Evolutionary conservation across 169 alveolate species (phyloP), one percentile per base, ranked within the genome.

Genomic region (Ichthyophthirius multifiliis): DNA sequence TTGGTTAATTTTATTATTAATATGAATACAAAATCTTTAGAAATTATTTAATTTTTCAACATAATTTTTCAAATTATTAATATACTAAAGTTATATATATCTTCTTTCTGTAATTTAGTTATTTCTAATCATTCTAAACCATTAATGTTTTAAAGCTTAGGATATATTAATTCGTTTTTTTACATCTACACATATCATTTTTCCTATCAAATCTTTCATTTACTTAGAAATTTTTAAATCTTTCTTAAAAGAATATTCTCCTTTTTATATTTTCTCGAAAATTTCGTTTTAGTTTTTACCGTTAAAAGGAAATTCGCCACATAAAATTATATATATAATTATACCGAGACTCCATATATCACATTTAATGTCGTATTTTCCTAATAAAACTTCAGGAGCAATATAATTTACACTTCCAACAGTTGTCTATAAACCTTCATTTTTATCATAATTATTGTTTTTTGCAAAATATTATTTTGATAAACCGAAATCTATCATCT

Each of bases 311-410:
- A 91, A 89, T 43, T 74, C 76, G 20, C 95, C 95, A 71, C 80
- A 86, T 46, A 92, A 43, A 30, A 88, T 30, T 35, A 88, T 81
- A 74, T 88, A 88, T 23, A 89, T 63, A 15, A 89, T 91, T 10
- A 92, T 94, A 1, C 92, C 92, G 82, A 78, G 67, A 9, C 89
- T 82, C 93, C 94, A 92, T 10, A 89, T 64, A 84, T 92, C 94
- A 46, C 92, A 89, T 75, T 86, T 90, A 18, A 73, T 76, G 34
- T 83, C 82, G 67, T 89, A 89, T 16, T 85, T 84, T 67, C 85
- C 79, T 48, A 47, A 31, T 27, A 92, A 41, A 7, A 92, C 95
- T 41, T 85, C 90, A 16, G 90, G 90, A 45, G 85, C 67, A 18
- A 79, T 65, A 43, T 73, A 79, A 76, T 76, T 64, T 10, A 64